phyloP scores from a whole-genome alignment of 768 basidiomycete genomes.

The Wakefieldia striispora region DNA sequence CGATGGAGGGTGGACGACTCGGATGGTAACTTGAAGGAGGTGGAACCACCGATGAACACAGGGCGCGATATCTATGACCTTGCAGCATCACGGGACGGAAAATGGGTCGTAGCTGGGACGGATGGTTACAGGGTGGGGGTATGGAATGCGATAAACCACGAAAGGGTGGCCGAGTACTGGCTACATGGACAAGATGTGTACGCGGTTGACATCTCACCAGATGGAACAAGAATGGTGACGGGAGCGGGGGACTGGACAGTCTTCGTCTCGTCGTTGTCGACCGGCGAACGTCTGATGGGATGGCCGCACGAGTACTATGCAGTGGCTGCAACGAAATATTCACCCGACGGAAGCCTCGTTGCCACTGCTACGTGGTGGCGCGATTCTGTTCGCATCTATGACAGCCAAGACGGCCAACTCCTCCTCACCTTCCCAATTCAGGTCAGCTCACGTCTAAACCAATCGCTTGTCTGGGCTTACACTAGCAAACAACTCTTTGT shows the following conservation, averaged over 20 bases:
- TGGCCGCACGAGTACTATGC: background rate
- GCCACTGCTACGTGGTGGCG: background rate
- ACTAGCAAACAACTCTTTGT: background rate
- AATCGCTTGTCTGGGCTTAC: slow-evolving; percentile 2
- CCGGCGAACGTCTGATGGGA: background rate
- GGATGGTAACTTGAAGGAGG: too few relatives aligned
- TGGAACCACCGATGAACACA: background rate
- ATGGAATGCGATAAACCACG: background rate
- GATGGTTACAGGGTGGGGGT: background rate
- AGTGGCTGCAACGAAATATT: slow-evolving; percentile 5
- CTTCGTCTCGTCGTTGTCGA: slow-evolving; percentile 7
- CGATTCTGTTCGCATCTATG: background rate
- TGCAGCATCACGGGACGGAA: background rate
- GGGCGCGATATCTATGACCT: background rate
- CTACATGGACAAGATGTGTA: background rate
- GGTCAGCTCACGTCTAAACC: background rate
- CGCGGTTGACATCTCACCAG: slow-evolving; percentile 2
- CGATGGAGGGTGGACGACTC: background rate
- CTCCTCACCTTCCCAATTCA: background rate
- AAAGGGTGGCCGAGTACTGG: background rate
- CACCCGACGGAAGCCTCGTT: slow-evolving; percentile 5
- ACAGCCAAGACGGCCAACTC: background rate
- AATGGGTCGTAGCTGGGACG: background rate
- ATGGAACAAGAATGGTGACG: background rate
- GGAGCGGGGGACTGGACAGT: background rate